Percentiles rank a stretch among this genome's conserved stretches.
phyloP scores from a whole-genome alignment of 148 eudicot species.

The Suaeda aralocaspica region DNA sequence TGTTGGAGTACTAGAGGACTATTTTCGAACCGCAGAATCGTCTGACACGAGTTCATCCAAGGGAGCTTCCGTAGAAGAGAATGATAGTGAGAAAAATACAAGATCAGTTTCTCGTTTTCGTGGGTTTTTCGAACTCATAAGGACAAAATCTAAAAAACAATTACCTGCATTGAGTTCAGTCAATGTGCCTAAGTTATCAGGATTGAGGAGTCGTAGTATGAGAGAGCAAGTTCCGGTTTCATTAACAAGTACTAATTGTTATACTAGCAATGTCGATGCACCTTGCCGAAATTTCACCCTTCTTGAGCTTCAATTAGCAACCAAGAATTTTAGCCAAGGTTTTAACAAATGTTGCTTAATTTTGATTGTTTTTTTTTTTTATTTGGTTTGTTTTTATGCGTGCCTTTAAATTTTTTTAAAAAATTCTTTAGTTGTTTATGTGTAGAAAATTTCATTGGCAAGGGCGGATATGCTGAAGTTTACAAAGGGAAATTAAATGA shows the following conservation, averaged over 20 bases:
- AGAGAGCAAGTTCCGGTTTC: constrained; percentile 33
- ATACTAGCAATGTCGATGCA: constrained; percentile 11
- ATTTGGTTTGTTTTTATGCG: background rate
- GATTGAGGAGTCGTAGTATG: constrained; percentile 56
- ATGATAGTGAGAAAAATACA: constrained; percentile 27
- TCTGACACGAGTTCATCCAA: constrained; percentile 52
- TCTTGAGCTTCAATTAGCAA: constrained; percentile 27
- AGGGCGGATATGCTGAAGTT: constrained; percentile 94
- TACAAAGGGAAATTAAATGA: constrained; percentile 56
- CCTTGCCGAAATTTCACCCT: constrained; percentile 25
- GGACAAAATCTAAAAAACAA: constrained; percentile 47
- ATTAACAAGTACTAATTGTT: constrained; percentile 11
- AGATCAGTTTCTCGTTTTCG: constrained; percentile 38
- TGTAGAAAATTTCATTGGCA: constrained; percentile 70
- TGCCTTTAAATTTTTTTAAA: background rate
- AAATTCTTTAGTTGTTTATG: background rate
- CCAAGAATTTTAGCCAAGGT: constrained; percentile 30
- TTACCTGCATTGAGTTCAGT: constrained; percentile 43
- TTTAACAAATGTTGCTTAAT: background rate
- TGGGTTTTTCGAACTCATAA: constrained; percentile 41
- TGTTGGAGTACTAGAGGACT: constrained; percentile 65
- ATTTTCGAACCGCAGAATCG: constrained; percentile 49
- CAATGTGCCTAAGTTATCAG: constrained; percentile 46
- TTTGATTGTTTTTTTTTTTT: background rate
- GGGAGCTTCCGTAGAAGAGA: constrained; percentile 36